phyloP scores from a whole-genome alignment of 23 red algal species.

The Chondrus crispus region DNA sequence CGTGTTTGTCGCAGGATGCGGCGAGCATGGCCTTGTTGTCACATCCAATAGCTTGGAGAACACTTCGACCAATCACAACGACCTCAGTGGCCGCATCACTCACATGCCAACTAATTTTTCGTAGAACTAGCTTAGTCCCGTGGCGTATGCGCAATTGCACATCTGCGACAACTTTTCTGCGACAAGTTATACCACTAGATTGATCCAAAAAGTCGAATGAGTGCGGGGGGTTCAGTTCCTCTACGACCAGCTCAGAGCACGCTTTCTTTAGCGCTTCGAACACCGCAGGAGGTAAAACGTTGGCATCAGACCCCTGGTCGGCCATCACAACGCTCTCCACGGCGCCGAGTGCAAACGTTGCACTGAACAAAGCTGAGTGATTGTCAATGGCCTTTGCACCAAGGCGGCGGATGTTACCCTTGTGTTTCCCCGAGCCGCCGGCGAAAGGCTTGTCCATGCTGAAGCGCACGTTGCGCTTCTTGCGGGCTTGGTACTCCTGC shows the following conservation, averaged over 20 bases:
- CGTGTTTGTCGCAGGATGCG: neutral
- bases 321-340: neutral
- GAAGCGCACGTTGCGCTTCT: neutral
- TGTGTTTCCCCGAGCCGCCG: neutral
- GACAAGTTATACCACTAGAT: neutral
- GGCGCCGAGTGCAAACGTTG: neutral
- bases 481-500: neutral
- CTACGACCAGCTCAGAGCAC: neutral
- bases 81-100: neutral
- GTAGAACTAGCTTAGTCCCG: neutral
- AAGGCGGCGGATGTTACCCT: neutral
- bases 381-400: neutral
- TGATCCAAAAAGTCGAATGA: too few species aligned
- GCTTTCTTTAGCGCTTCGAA: neutral
- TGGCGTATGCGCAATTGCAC: neutral
- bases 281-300: slow-evolving; percentile 6
- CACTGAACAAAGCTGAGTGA: neutral
- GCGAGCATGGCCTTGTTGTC: neutral
- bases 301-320: neutral
- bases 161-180: neutral
- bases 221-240: neutral
- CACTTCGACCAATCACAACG: neutral
- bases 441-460: neutral
- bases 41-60: neutral
- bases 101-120: neutral